Evolutionary conservation across 352 stramenopile species (phyloP), one percentile per base, ranked within the genome.

Genomic region (Hyaloperonospora arabidopsidis): DNA sequence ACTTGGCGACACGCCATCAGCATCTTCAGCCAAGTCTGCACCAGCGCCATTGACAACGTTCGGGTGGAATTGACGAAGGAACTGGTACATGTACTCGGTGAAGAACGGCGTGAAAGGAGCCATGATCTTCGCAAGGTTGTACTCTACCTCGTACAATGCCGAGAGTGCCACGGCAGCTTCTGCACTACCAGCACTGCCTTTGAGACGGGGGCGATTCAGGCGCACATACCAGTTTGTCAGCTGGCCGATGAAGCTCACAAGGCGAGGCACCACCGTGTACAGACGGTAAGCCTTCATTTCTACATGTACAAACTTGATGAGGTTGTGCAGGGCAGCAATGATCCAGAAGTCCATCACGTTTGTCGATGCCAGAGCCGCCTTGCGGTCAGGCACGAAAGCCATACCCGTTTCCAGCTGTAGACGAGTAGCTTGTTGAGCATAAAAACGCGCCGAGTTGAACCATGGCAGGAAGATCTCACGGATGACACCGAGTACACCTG

Each of bases 271-370:
- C 49, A 99, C 97, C 48, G 97, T 99, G 86, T 99, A 99, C 41
- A 99, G 77, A 53, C 97, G 91, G 76, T 99, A 99, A 5, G 93
- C 95, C 38, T 76, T 75, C 97, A 99, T 99, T 79, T 99, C 97
- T 32, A 86, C 57, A 59, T 97, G 83, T 40, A 98, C 91, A 67
- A 97, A 99, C 71, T 98, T 97, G 64, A 99, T 98, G 41, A 99
- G 79, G 57, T 89, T 94, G 63, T 98, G 89, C 39, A 97, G 81
- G 18, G 95, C 91, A n/a, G 97, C 97, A 59, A 97, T 89, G 65
- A 99, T 98, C 97, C 97, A 99, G 29, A 96, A 86, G 69, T 99
- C 97, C 69, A 98, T 98, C 18, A 98, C 84, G 74, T 99, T 99
- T 13, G 70, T 96, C 5, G 94, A 98, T 12, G 76, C 69, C 12